A percentile compares a stretch with the other conserved stretches of the same genome.
phyloP scores from a whole-genome alignment of 2,329 filamentous ascomycete species.

The Cytospora piceae region DNA sequence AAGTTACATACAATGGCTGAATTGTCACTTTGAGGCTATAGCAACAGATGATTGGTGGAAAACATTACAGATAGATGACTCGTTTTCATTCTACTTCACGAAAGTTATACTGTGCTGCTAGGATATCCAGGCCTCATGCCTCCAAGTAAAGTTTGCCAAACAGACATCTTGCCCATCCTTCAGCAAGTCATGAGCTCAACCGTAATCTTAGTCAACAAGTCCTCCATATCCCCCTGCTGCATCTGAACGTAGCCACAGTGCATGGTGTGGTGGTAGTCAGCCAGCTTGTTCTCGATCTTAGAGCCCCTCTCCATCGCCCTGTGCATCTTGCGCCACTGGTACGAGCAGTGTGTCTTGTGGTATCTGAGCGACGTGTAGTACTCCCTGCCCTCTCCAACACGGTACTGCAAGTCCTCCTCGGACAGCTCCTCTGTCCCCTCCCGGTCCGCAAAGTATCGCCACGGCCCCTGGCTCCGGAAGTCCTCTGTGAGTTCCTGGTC shows the following conservation, averaged over 20 bases:
- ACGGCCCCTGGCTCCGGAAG: background rate
- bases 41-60: too few species aligned
- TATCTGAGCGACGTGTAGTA: background rate
- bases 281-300: constrained; percentile 1
- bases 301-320: background rate
- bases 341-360: constrained; percentile 1
- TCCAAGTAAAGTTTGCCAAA: background rate
- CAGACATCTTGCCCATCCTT: background rate
- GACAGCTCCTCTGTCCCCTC: background rate
- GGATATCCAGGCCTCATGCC: background rate
- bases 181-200: constrained; percentile 2
- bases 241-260: background rate
- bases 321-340: background rate
- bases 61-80: too few species aligned
- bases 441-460: background rate
- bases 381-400: background rate
- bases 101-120: background rate
- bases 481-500: background rate
- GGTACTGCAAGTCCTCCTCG: background rate
- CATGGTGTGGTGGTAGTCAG: background rate
- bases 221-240: background rate
- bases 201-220: background rate
- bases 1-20: background rate
- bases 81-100: background rate
- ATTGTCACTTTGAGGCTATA: background rate